A percentile compares a stretch with the other conserved stretches of the same genome.
Conservation (phyloP, 495 filamentous ascomycete genomes). For the Aspergillus heteromorphus region DNA sequence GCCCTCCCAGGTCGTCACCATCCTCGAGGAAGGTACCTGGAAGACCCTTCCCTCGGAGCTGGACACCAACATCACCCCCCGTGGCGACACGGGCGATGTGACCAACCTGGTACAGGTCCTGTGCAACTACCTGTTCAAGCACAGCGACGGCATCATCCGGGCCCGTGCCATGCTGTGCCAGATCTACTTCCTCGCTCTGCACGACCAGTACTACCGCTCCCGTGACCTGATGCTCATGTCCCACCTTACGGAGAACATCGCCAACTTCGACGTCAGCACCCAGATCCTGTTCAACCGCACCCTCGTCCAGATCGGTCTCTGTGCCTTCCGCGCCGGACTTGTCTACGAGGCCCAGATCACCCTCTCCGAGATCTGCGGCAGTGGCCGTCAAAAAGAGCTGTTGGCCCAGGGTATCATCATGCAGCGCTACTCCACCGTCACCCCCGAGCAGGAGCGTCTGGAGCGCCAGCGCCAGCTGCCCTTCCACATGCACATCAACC, state of each 20-base stretch:
- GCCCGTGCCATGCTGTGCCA: constrained; percentile 97
- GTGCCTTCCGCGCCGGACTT: constrained; percentile 93
- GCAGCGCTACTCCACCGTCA: constrained; percentile 89
- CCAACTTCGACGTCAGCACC: constrained; percentile 89
- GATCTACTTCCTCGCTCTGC: constrained; percentile 94
- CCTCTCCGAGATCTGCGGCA: constrained; percentile 95
- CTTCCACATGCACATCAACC: constrained; percentile 99
- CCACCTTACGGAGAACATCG: constrained; percentile 94
- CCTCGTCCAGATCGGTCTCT: constrained; percentile 94
- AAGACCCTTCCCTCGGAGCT: constrained; percentile 67
- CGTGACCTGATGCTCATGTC: constrained; percentile 99
- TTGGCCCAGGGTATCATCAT: constrained; percentile 97
- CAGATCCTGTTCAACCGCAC: constrained; percentile 99
- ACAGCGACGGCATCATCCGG: constrained; percentile 92
- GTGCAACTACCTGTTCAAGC: constrained; percentile 87
- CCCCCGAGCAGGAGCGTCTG: constrained; percentile 93
- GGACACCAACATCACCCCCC: constrained; percentile 76
- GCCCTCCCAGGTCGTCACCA: constrained; percentile 87
- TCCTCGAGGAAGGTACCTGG: constrained; percentile 89
- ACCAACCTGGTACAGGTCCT: constrained; percentile 74
- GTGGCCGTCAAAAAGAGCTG: constrained; percentile 93
- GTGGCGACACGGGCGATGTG: constrained; percentile 56
- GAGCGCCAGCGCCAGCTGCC: constrained; percentile 94
- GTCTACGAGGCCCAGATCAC: constrained; percentile 97
- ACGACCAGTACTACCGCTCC: constrained; percentile 94